phyloP scores from a whole-genome alignment of 1,284 basidiomycete genomes.

The Sanghuangporus baumii region DNA sequence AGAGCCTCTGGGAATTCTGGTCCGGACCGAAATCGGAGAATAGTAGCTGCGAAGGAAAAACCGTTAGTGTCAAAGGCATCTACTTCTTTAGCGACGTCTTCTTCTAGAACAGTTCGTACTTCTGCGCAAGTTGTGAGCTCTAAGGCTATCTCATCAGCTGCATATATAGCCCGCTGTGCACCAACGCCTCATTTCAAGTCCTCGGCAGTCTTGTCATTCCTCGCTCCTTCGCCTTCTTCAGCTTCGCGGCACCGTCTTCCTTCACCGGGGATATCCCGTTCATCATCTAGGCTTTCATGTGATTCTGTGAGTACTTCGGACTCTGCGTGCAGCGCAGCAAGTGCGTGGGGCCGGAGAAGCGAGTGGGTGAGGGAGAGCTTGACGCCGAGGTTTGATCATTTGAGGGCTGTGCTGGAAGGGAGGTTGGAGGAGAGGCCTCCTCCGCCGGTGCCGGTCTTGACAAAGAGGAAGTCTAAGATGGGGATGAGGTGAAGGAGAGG shows the following conservation, averaged over 20 bases:
- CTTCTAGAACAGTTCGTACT: neutral
- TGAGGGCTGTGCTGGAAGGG: slow-evolving; percentile 7
- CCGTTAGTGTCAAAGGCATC: neutral
- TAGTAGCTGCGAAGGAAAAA: neutral
- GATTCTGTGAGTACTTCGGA: neutral
- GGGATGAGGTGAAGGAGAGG: neutral
- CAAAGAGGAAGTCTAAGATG: neutral
- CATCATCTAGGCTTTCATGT: neutral
- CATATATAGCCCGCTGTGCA: slow-evolving; percentile 10
- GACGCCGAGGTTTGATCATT: slow-evolving; percentile 12
- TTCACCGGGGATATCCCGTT: neutral
- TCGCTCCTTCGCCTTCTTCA: neutral
- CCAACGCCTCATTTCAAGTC: slow-evolving; percentile 2
- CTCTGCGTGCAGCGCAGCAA: neutral
- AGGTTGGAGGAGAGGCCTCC: slow-evolving; percentile 7
- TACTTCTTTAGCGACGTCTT: neutral
- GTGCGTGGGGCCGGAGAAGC: neutral
- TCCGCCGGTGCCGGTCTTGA: neutral
- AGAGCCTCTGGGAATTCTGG: neutral
- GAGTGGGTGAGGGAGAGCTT: slow-evolving; percentile 9
- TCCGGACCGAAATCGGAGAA: neutral
- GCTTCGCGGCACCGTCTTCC: neutral
- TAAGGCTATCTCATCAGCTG: neutral
- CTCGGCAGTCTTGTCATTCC: neutral
- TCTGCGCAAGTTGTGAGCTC: neutral